A percentile compares a stretch with the other conserved stretches of the same genome.
Evolutionary conservation across 192 early-diverging fungal genomes (phyloP).

Genomic region (Helicostylum pulchrum): DNA sequence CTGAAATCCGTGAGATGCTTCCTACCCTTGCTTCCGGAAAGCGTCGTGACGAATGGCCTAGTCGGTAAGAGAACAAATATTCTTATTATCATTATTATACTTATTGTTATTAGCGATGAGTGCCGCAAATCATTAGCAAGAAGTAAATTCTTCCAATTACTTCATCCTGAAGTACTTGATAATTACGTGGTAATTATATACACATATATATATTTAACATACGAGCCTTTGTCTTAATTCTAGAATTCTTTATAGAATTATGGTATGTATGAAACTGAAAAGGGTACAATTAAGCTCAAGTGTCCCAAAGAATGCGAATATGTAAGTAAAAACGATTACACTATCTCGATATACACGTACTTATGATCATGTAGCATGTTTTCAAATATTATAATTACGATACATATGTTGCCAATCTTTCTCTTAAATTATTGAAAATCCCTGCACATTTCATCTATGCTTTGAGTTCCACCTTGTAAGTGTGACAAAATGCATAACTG

Average conservation of each 20-base stretch:
- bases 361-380: constrained; percentile 9
- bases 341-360: not conserved
- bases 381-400: constrained; percentile 16
- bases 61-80: constrained; percentile 27
- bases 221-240: no score
- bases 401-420: constrained; percentile 25
- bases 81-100: not conserved
- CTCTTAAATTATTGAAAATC: constrained; percentile 30
- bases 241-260: constrained; percentile 29
- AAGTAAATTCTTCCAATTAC: constrained; percentile 38
- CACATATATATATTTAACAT: not conserved
- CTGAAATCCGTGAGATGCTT: constrained; percentile 28
- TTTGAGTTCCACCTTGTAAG: constrained; percentile 41
- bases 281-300: constrained; percentile 43
- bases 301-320: constrained; percentile 44
- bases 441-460: constrained; percentile 43
- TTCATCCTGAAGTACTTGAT: constrained; percentile 50
- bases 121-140: constrained; percentile 21
- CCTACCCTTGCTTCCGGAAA: constrained; percentile 40
- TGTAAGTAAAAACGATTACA: constrained; percentile 19
- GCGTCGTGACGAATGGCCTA: constrained; percentile 46
- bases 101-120: constrained; percentile 19
- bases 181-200: constrained; percentile 46
- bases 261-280: constrained; percentile 39
- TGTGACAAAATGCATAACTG: not conserved